A percentile compares a stretch with the other conserved stretches of the same genome.
Conservation (phyloP, 2,329 filamentous ascomycete genomes). For the Ophidiomyces ophidiicola region DNA sequence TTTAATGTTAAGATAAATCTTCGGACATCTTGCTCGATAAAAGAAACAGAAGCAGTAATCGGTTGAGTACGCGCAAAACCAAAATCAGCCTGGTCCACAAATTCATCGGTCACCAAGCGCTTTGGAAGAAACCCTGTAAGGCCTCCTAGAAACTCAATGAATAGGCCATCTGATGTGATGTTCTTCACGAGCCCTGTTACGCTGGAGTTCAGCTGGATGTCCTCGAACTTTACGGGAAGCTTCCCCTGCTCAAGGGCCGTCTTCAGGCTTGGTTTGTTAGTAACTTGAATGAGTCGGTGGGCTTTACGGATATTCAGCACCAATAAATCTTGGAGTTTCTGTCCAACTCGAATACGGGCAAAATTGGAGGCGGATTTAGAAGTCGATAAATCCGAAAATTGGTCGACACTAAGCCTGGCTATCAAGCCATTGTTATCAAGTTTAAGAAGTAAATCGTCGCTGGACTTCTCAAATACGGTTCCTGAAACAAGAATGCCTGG, state of each 20-base stretch:
- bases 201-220: slow-evolving; percentile 55
- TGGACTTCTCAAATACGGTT: slow-evolving; percentile 68
- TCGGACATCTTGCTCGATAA: slow-evolving; percentile 56
- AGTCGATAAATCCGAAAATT: slow-evolving; percentile 72
- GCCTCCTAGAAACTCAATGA: slow-evolving; percentile 73
- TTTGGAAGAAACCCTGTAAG: slow-evolving; percentile 71
- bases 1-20: slow-evolving; percentile 57
- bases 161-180: slow-evolving; percentile 67
- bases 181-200: slow-evolving; percentile 75
- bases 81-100: slow-evolving; percentile 57
- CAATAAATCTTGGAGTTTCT: slow-evolving; percentile 68
- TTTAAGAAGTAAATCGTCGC: slow-evolving; percentile 64
- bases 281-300: slow-evolving; percentile 62
- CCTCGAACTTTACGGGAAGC: slow-evolving; percentile 58
- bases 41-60: slow-evolving; percentile 57
- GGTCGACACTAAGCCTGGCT: slow-evolving; percentile 61
- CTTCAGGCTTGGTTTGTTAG: slow-evolving; percentile 71
- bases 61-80: slow-evolving; percentile 67
- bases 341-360: slow-evolving; percentile 72
- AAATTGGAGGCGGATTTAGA: slow-evolving; percentile 66
- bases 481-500: slow-evolving; percentile 65
- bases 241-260: slow-evolving; percentile 60
- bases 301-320: slow-evolving; percentile 75
- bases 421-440: slow-evolving; percentile 62
- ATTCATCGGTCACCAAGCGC: slow-evolving; percentile 60